A percentile compares a stretch with the other conserved stretches of the same genome.
phyloP scores from a whole-genome alignment of 257 asterid species.

The Paraleonurus japonicus region DNA sequence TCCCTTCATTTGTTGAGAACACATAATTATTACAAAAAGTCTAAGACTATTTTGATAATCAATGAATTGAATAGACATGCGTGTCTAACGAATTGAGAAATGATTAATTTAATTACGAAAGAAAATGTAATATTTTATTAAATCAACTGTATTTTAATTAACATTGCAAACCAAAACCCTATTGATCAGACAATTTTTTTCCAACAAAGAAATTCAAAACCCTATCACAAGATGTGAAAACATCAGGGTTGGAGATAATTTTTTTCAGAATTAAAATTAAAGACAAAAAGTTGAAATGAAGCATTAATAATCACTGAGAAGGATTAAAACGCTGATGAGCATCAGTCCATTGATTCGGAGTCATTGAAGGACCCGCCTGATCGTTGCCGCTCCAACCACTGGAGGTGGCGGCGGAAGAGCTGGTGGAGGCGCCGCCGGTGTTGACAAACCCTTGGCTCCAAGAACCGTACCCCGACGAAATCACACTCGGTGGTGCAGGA shows the following conservation, averaged over 20 bases:
- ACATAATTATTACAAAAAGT: background rate
- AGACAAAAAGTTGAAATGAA: background rate
- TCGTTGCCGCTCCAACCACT: constrained; percentile 17
- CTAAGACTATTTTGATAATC: background rate
- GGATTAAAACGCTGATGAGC: constrained; percentile 30
- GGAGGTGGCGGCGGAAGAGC: constrained; percentile 23
- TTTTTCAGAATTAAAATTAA: background rate
- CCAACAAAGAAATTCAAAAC: background rate
- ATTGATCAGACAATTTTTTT: background rate
- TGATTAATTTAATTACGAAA: background rate
- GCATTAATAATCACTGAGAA: constrained; percentile 30
- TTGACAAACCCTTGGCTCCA: constrained; percentile 38
- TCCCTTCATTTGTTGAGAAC: background rate
- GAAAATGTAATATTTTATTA: background rate
- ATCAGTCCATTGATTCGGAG: constrained; percentile 35
- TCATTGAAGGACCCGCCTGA: constrained; percentile 32
- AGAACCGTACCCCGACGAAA: constrained; percentile 29
- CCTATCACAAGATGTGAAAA: background rate
- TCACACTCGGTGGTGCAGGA: constrained; percentile 20
- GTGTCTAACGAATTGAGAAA: background rate
- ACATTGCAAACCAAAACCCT: background rate
- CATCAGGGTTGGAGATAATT: background rate
- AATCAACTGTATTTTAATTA: background rate
- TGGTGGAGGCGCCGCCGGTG: constrained; percentile 27
- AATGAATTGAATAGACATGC: background rate